Evolutionary conservation across 371 early-diverging fungal species (phyloP).

Genomic region (Haplosporangium sp.): DNA sequence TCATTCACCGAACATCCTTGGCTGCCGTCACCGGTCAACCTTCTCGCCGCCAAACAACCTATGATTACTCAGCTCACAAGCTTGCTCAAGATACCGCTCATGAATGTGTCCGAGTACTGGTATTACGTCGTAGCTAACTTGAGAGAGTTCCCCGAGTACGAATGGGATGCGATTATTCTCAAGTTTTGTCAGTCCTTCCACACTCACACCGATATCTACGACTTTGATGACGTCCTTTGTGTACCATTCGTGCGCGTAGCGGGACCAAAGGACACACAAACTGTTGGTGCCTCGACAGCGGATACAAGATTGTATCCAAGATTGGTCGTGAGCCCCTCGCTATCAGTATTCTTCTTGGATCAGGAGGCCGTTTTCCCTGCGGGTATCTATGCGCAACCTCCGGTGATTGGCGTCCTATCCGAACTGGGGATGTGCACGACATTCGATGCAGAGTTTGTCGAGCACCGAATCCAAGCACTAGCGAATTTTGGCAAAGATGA

Average conservation of each 20-base stretch:
- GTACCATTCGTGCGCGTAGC: slow-evolving; percentile 14
- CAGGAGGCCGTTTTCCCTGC: slow-evolving; percentile 21
- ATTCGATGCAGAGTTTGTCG: slow-evolving; percentile 10
- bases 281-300: neutral
- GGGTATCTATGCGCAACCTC: slow-evolving; percentile 12
- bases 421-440: slow-evolving; percentile 22
- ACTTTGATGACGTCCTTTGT: slow-evolving; percentile 1
- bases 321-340: slow-evolving; percentile 5
- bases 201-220: slow-evolving; percentile 2
- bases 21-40: slow-evolving; percentile 11
- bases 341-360: slow-evolving; percentile 8
- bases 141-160: neutral
- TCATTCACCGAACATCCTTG: slow-evolving; percentile 11
- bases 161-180: slow-evolving; percentile 24
- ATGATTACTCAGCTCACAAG: neutral
- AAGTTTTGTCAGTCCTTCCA: slow-evolving; percentile 10
- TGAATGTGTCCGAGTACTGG: slow-evolving; percentile 32
- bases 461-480: slow-evolving; percentile 6
- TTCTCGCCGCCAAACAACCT: slow-evolving; percentile 15
- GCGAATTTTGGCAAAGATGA: neutral
- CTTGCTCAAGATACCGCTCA: neutral
- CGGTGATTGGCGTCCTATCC: slow-evolving; percentile 6
- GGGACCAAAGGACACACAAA: neutral
- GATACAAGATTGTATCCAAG: slow-evolving; percentile 2
- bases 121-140: slow-evolving; percentile 7